Conservation (phyloP, 352 stramenopile species). For the Phytopythium ostracodes region DNA sequence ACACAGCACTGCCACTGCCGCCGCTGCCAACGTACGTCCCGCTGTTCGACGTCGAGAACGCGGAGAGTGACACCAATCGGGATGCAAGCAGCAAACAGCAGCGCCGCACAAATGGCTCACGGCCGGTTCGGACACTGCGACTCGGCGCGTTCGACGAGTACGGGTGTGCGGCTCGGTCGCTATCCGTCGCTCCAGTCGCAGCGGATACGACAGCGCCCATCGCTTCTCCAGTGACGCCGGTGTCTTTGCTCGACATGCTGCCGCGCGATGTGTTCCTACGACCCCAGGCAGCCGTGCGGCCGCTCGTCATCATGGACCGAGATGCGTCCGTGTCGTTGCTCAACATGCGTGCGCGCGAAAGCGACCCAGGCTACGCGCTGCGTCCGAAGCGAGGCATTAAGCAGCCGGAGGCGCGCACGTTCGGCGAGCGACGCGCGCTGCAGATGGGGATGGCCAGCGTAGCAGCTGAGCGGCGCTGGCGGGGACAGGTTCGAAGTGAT, state of each 20-base stretch:
- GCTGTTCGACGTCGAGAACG: conserved; percentile 23
- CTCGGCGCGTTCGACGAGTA: conserved; percentile 3
- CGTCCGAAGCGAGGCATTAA: conserved; percentile 48
- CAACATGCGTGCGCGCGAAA: conserved; percentile 28
- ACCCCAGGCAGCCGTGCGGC: conserved; percentile 43
- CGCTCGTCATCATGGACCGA: conserved; percentile 31
- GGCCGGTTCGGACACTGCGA: conserved; percentile 8
- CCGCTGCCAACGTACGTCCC: conserved; percentile 59
- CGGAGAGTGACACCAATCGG: neutral
- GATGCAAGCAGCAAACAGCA: conserved; percentile 31
- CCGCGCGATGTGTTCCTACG: conserved; percentile 44
- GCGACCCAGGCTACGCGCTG: conserved; percentile 37
- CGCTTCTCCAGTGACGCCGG: neutral
- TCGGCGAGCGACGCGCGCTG: conserved; percentile 26
- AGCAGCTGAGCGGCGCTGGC: conserved; percentile 14
- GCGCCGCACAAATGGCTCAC: conserved; percentile 44
- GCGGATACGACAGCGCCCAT: neutral
- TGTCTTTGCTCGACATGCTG: conserved; percentile 42
- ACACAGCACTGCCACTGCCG: conserved; percentile 47
- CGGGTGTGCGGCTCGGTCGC: neutral
- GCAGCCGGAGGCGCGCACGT: conserved; percentile 26
- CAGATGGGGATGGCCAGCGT: conserved; percentile 42
- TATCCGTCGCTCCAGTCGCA: neutral
- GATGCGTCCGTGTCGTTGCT: conserved; percentile 6
- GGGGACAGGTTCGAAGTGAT: neutral